Base-by-base conservation (phyloP, 305 asterid species). In the Euphrasia arctica region DNA sequence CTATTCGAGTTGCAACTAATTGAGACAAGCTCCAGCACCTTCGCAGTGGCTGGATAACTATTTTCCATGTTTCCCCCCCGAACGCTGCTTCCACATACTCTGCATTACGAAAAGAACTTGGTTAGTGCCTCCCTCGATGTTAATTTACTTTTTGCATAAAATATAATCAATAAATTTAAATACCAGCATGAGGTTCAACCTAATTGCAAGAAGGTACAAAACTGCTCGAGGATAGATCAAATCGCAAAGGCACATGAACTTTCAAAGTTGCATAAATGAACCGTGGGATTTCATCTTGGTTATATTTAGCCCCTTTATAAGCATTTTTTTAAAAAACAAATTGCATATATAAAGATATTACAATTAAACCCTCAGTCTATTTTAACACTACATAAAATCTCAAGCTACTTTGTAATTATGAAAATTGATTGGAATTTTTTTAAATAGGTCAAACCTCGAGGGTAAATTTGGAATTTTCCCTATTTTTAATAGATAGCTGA, bases 81-180 rank as follows among this genome's bases (percentile, higher is more conserved):
- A 78, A 15, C 92, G 87, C 64, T 65, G 85, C 78, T 77, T 84
- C 97, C 97, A 90, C 69, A 42, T 62, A 73, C 80, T 59, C 96
- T 90, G 95, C 85, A 68, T 47, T 52, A 27, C 18, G 28, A 66
- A 64, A 34, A 39, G 11, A 65, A 59, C 43, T 34, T 14, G 31
- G 57, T 50, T 13, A 50, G 28, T 15, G 55, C 55, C 27, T 13
- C 25, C 25, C 55, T 50, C 9, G 22, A 13, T 50, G 22, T 50
- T 14, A 15, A 50, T 5, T 7, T 50, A 7, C 10, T 50, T 47
- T 31, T 50, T 50, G 55, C 55, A 14, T 50, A 54, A 54, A 51
- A 31, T n/a, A 55, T 10, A 28, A 55, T 9, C 6, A 29, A 11
- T 27, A 55, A 28, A 10, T 54, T 25, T 13, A 54, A 52, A 9